These are phyloP conservation scores for Ogataea hybrid DNA, from an alignment of 1,139 yeast species.

Conservation along the genomic window DNA sequence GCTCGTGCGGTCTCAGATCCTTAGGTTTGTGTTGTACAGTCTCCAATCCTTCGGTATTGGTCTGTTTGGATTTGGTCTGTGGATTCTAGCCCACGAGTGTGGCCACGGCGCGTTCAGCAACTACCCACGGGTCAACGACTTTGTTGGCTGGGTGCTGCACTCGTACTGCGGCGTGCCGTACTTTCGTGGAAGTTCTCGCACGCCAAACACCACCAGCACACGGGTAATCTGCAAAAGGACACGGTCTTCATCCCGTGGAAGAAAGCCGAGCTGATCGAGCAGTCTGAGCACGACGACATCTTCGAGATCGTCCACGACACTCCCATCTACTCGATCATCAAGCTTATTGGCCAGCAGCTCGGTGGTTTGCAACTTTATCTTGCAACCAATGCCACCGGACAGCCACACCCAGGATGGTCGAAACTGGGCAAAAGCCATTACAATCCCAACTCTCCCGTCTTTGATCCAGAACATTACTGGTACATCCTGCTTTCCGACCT, in stretches of 20 bases:
- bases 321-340: constrained; percentile 59
- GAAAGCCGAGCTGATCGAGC: constrained; percentile 50
- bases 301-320: constrained; percentile 70
- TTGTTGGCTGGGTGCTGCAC: constrained; percentile 81
- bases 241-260: constrained; percentile 81
- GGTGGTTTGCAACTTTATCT: constrained; percentile 75
- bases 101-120: constrained; percentile 87
- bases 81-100: constrained; percentile 91
- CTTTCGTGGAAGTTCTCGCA: constrained; percentile 86
- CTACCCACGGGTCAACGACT: constrained; percentile 64
- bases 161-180: constrained; percentile 78
- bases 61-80: constrained; percentile 71
- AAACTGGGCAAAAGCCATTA: constrained; percentile 55
- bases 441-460: constrained; percentile 70
- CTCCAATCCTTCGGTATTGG: constrained; percentile 38
- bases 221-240: constrained; percentile 78
- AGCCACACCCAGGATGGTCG: constrained; percentile 54
- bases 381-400: constrained; percentile 75
- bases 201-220: constrained; percentile 84
- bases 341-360: constrained; percentile 64
- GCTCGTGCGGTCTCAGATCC: constrained; percentile 39
- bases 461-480: constrained; percentile 69
- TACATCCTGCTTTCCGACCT: constrained; percentile 68
- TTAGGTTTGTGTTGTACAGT: constrained; percentile 59
- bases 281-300: constrained; percentile 40